These are phyloP conservation scores for Vicia faba DNA, from an alignment of 306 rosid species.

Conservation along the genomic window DNA sequence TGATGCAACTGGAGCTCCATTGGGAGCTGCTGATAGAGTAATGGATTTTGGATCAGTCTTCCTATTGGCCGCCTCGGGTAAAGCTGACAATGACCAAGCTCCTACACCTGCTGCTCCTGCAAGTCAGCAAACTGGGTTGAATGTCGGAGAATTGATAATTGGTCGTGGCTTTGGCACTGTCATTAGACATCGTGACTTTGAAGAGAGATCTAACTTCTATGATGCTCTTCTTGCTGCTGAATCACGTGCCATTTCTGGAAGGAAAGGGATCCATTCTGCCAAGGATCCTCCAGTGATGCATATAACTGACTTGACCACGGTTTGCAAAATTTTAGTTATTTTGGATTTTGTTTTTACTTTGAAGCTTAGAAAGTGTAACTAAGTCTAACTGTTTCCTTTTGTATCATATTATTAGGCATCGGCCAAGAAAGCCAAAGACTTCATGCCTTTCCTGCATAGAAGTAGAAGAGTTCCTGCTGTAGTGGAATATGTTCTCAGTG, in stretches of 20 bases:
- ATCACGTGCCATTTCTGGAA: constrained; percentile 76
- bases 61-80: constrained; percentile 52
- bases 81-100: constrained; percentile 73
- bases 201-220: constrained; percentile 89
- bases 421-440: constrained; percentile 85
- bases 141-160: constrained; percentile 74
- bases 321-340: constrained; percentile 43
- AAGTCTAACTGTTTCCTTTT: constrained; percentile 25
- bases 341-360: constrained; percentile 16
- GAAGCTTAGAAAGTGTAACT: constrained; percentile 11
- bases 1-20: constrained; percentile 61
- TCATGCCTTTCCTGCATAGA: constrained; percentile 86
- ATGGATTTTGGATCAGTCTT: constrained; percentile 99
- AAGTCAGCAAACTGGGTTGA: constrained; percentile 65
- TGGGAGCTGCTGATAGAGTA: constrained; percentile 70
- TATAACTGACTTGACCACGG: constrained; percentile 81
- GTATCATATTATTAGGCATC: constrained; percentile 65
- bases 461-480: constrained; percentile 89
- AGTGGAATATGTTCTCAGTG: constrained; percentile 97
- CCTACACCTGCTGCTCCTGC: constrained; percentile 53
- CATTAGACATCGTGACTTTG: constrained; percentile 95
- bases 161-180: constrained; percentile 93
- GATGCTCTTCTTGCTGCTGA: constrained; percentile 98
- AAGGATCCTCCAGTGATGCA: constrained; percentile 98
- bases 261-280: constrained; percentile 88